Conservation (phyloP, 1,284 basidiomycete species). For the Pseudozyma flocculosa region DNA sequence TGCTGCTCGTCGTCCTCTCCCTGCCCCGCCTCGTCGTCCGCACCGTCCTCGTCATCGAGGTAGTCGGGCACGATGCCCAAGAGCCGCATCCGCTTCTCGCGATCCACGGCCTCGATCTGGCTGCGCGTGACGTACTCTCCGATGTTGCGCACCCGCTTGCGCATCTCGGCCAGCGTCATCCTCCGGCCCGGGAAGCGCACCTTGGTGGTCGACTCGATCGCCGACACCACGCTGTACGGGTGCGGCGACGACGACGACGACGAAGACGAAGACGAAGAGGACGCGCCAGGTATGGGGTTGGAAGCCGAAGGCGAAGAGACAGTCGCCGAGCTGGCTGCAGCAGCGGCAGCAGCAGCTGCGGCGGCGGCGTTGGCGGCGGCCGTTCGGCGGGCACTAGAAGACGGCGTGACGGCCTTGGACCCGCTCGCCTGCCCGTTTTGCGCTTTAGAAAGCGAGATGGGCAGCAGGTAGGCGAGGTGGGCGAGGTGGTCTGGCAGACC, state of each 20-base stretch:
- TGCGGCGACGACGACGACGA: slow-evolving; percentile 77
- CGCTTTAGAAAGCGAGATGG: slow-evolving; percentile 63
- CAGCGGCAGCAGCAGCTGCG: background rate
- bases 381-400: background rate
- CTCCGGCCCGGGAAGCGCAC: slow-evolving; percentile 92
- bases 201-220: slow-evolving; percentile 79
- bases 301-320: too few species aligned
- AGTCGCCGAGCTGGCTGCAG: too few species aligned
- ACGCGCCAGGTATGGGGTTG: too few species aligned
- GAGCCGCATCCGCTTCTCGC: slow-evolving; percentile 51
- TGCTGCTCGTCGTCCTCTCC: slow-evolving; percentile 62
- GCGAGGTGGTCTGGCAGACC: slow-evolving; percentile 89
- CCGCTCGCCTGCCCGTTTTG: background rate
- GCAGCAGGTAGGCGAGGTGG: slow-evolving; percentile 81
- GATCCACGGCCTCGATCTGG: slow-evolving; percentile 58
- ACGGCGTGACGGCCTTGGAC: background rate
- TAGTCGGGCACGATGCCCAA: slow-evolving; percentile 65
- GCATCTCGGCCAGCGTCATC: slow-evolving; percentile 93
- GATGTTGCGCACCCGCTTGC: slow-evolving; percentile 85
- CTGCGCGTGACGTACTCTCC: slow-evolving; percentile 75
- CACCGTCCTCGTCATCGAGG: slow-evolving; percentile 64
- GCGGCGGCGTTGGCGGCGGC: slow-evolving; percentile 2
- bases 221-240: slow-evolving; percentile 38
- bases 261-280: slow-evolving; percentile 38
- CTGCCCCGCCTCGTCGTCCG: slow-evolving; percentile 65